Conservation (phyloP, 192 early-diverging fungal genomes). For the Powellomyces hirtus region DNA sequence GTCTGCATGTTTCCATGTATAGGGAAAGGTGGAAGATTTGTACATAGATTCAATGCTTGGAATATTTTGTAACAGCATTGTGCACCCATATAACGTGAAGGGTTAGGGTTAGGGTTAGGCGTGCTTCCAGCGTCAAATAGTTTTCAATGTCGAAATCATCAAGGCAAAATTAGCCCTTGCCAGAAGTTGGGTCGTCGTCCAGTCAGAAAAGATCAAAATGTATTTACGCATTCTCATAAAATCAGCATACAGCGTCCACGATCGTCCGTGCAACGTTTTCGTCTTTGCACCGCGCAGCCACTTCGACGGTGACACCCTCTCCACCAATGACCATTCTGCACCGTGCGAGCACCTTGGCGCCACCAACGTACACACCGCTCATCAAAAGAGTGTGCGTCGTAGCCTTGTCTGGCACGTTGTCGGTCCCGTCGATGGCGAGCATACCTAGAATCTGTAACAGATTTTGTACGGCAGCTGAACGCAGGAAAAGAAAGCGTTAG, state of each 20-base stretch:
- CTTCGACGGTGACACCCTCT: slow-evolving; percentile 88
- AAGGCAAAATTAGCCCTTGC: too few species aligned
- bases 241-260: slow-evolving; percentile 66
- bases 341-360: slow-evolving; percentile 67
- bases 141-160: too few species aligned
- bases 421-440: slow-evolving; percentile 75
- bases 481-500: background rate
- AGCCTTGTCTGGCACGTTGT: slow-evolving; percentile 58
- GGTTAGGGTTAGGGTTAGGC: too few species aligned
- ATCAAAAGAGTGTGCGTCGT: slow-evolving; percentile 83
- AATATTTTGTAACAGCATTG: too few species aligned
- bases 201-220: too few species aligned
- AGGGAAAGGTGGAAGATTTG: too few species aligned
- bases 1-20: too few species aligned
- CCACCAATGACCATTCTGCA: slow-evolving; percentile 85
- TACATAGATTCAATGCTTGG: too few species aligned
- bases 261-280: slow-evolving; percentile 68
- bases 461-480: slow-evolving; percentile 59
- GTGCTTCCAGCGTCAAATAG: too few species aligned
- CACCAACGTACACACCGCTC: slow-evolving; percentile 86
- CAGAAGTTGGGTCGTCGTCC: too few species aligned
- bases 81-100: too few species aligned
- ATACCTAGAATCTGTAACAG: slow-evolving; percentile 85
- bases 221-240: too few species aligned
- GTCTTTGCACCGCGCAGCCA: slow-evolving; percentile 76